phyloP scores from a whole-genome alignment of 108 stramenopile species.

The Discostella pseudostelligera region DNA sequence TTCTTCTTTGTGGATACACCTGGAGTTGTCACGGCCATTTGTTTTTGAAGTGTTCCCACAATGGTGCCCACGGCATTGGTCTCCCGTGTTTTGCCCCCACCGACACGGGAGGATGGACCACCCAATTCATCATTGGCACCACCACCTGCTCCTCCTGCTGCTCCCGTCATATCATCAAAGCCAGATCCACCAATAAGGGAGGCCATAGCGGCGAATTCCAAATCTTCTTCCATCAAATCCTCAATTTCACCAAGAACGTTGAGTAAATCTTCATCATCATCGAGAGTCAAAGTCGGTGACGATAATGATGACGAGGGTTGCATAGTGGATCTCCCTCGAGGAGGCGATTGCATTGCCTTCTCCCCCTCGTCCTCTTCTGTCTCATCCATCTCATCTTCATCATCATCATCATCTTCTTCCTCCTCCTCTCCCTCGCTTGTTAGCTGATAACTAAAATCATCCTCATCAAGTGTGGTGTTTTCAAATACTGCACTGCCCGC shows the following conservation, averaged over 20 bases:
- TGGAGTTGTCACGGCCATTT: slow-evolving; percentile 42
- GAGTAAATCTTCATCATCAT: slow-evolving; percentile 18
- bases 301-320: background rate
- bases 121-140: background rate
- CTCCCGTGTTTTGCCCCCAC: background rate
- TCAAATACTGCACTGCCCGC: slow-evolving; percentile 2
- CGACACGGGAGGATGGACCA: background rate
- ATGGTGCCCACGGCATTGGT: background rate
- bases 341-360: background rate
- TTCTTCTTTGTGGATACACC: slow-evolving; percentile 44
- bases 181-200: slow-evolving; percentile 36
- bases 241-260: slow-evolving; percentile 54
- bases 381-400: background rate
- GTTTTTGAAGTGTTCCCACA: slow-evolving; percentile 25
- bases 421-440: slow-evolving; percentile 49
- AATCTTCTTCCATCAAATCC: slow-evolving; percentile 80
- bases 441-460: slow-evolving; percentile 42
- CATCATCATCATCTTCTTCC: slow-evolving; percentile 46
- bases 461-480: slow-evolving; percentile 30
- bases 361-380: slow-evolving; percentile 17
- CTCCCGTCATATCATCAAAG: background rate
- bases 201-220: slow-evolving; percentile 73
- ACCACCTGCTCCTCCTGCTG: slow-evolving; percentile 1
- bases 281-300: background rate
- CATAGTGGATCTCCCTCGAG: background rate